Evolutionary conservation across 176 grass and related monocot genomes (phyloP).

Genomic region (Guadua angustifolia): DNA sequence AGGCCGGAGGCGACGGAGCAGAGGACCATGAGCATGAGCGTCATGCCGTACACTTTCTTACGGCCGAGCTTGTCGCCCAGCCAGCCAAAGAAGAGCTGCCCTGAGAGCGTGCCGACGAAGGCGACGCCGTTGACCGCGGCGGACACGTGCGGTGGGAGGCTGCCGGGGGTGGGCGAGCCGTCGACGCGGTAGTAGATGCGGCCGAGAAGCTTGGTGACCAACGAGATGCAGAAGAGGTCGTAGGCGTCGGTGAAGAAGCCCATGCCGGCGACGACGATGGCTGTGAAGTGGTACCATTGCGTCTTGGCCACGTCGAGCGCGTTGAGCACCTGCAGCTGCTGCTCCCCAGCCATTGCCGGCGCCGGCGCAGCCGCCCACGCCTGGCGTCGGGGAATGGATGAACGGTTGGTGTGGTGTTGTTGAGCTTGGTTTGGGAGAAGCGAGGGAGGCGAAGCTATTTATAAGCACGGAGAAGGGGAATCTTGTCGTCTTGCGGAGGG

Average conservation of each 20-base stretch:
- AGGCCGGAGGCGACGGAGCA: constrained; percentile 74
- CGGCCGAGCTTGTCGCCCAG: constrained; percentile 86
- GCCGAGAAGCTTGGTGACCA: constrained; percentile 80
- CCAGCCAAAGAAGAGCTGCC: too few species aligned
- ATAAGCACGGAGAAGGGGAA: too few species aligned
- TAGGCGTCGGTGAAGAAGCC: constrained; percentile 93
- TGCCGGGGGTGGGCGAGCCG: constrained; percentile 52
- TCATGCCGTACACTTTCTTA: constrained; percentile 89
- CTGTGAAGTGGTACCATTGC: constrained; percentile 82
- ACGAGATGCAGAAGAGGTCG: constrained; percentile 70
- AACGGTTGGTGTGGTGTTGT: too few species aligned
- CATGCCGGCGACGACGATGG: constrained; percentile 79
- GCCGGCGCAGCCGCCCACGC: not conserved
- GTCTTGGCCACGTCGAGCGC: constrained; percentile 70
- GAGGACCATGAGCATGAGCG: constrained; percentile 78
- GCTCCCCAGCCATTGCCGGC: constrained; percentile 43
- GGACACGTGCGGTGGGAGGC: constrained; percentile 62
- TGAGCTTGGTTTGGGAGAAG: not conserved
- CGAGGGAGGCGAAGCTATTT: not conserved
- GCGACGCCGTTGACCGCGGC: constrained; percentile 71
- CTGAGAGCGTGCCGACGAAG: constrained; percentile 67
- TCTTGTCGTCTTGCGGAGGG: too few species aligned
- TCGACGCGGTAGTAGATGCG: constrained; percentile 71
- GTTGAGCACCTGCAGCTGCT: constrained; percentile 59
- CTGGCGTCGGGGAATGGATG: too few species aligned